phyloP scores from a whole-genome alignment of 768 basidiomycete species.

The Psilocybe cyanescens region DNA sequence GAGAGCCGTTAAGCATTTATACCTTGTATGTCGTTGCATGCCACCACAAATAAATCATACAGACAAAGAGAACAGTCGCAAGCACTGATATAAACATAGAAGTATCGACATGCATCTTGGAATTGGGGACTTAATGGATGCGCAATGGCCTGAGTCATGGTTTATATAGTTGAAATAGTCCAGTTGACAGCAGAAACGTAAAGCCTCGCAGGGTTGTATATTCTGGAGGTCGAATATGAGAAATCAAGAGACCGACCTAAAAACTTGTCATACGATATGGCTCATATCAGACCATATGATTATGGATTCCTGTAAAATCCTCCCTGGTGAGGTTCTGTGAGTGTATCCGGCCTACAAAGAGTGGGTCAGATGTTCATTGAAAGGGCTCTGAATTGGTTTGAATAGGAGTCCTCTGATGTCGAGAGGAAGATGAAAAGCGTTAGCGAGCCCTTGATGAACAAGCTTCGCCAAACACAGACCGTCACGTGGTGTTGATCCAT shows the following conservation, averaged over 20 bases:
- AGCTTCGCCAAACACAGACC: slow-evolving; percentile 7
- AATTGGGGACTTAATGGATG: not conserved
- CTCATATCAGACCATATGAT: too few species aligned
- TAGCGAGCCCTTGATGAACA: not conserved
- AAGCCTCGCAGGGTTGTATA: not conserved
- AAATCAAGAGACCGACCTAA: not conserved
- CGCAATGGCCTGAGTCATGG: not conserved
- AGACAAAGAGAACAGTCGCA: not conserved
- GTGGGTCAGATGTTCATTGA: too few species aligned
- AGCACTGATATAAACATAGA: not conserved
- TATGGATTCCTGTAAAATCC: too few species aligned
- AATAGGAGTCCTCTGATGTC: not conserved
- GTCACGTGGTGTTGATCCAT: slow-evolving; percentile 10
- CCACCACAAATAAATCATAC: slow-evolving; percentile 4
- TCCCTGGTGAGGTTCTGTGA: too few species aligned
- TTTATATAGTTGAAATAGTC: not conserved
- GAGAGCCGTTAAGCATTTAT: not conserved
- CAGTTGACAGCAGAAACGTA: not conserved
- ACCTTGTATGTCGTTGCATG: slow-evolving; percentile 11
- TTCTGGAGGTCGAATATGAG: not conserved
- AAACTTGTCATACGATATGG: not conserved
- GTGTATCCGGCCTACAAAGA: too few species aligned
- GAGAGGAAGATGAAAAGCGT: not conserved
- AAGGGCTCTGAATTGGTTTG: not conserved
- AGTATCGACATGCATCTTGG: not conserved